Conservation (phyloP, 495 filamentous ascomycete species). For the Neurospora africana region DNA sequence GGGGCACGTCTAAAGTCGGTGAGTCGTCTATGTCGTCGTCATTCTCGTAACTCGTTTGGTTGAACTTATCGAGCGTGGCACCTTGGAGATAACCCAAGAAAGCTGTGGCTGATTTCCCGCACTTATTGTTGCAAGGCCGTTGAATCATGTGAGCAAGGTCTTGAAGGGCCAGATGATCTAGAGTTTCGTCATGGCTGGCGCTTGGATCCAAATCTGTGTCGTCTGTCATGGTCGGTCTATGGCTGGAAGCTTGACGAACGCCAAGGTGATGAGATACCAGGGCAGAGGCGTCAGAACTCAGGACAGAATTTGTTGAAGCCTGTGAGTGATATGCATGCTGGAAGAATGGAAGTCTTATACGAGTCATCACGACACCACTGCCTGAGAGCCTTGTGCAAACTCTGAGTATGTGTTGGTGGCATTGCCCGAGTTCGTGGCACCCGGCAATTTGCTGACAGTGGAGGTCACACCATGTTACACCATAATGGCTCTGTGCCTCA, state of each 20-base stretch:
- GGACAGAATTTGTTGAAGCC: too few species aligned
- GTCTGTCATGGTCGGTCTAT: neutral
- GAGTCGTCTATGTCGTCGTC: neutral
- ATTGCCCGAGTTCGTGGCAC: neutral
- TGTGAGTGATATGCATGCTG: too few species aligned
- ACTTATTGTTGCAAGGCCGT: neutral
- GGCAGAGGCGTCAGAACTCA: neutral
- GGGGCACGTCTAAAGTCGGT: neutral
- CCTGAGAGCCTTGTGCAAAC: neutral
- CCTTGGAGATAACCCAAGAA: neutral
- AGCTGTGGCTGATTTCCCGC: neutral
- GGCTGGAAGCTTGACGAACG: neutral
- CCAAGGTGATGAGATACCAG: too few species aligned
- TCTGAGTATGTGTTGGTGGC: neutral
- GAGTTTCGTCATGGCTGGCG: too few species aligned
- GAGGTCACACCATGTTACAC: neutral
- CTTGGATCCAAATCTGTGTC: neutral
- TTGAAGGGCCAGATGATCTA: neutral
- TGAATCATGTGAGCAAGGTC: neutral
- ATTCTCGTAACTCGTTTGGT: neutral
- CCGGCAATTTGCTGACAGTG: neutral
- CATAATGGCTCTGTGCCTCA: neutral
- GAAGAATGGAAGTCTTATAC: neutral
- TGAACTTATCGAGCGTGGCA: neutral
- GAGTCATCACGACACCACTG: neutral